Evolutionary conservation across 805 yeast genomes (phyloP).

Genomic region (Pichia eremophila): DNA sequence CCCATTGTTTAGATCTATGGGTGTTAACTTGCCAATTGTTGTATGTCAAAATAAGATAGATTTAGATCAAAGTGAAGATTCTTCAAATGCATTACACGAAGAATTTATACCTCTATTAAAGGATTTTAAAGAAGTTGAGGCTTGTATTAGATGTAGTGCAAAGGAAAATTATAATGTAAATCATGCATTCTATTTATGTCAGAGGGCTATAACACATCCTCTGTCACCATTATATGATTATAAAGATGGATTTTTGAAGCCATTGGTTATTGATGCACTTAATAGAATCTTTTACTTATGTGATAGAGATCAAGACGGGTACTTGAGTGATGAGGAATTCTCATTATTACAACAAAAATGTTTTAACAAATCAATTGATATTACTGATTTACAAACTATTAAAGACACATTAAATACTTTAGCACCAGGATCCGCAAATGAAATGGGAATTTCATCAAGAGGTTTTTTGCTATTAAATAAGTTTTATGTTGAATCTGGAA

Average conservation of each 20-base stretch:
- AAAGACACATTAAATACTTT: constrained; percentile 26
- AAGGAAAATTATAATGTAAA: constrained; percentile 75
- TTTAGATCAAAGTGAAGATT: constrained; percentile 20
- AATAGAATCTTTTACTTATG: constrained; percentile 74
- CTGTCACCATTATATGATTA: constrained; percentile 88
- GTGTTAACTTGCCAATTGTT: constrained; percentile 89
- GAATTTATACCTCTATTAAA: constrained; percentile 79
- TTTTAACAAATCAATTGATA: constrained; percentile 45
- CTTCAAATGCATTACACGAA: constrained; percentile 47
- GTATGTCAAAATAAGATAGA: constrained; percentile 62
- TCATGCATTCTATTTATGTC: constrained; percentile 89
- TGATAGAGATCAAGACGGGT: constrained; percentile 89
- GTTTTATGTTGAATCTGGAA: constrained; percentile 78
- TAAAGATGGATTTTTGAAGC: constrained; percentile 76
- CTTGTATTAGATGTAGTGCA: constrained; percentile 85
- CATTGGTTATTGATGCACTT: constrained; percentile 65
- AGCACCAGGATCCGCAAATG: constrained; percentile 23
- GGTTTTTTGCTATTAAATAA: constrained; percentile 76
- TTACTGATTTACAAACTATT: constrained; percentile 39
- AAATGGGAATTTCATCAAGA: constrained; percentile 52
- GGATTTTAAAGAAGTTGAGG: constrained; percentile 90
- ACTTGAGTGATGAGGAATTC: constrained; percentile 62
- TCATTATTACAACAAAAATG: constrained; percentile 62
- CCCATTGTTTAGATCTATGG: constrained; percentile 84
- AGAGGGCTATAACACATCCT: constrained; percentile 87